phyloP scores from a whole-genome alignment of 768 basidiomycete genomes.

The Lyophyllum shimeji region DNA sequence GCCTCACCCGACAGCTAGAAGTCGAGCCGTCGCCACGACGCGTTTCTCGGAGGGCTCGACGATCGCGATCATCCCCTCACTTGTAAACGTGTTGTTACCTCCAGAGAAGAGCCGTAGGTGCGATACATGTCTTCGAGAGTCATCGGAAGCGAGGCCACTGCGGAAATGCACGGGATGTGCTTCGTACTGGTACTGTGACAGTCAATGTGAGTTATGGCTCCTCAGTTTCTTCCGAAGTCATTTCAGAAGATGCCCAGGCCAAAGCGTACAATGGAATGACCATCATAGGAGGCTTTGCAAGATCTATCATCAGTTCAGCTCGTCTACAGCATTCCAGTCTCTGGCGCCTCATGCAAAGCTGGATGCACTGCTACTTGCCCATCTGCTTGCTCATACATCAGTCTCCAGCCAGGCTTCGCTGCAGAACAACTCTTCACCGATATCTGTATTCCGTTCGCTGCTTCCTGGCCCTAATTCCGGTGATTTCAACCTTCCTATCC shows the following conservation, averaged over 20 bases:
- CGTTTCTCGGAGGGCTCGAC: conserved; percentile 43
- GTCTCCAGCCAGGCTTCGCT: conserved; percentile 14
- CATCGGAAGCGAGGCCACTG: conserved; percentile 32
- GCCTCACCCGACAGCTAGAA: conserved; percentile 47
- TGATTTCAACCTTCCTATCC: conserved; percentile 20
- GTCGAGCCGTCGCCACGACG: conserved; percentile 44
- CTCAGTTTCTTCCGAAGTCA: neutral
- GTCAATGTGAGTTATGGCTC: conserved; percentile 47
- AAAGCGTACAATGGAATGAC: conserved; percentile 62
- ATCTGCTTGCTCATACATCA: conserved; percentile 48
- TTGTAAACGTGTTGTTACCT: conserved; percentile 50
- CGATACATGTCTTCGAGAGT: conserved; percentile 55
- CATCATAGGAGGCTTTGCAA: conserved; percentile 76
- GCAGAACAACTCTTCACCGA: conserved; percentile 20
- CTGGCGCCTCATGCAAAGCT: conserved; percentile 54
- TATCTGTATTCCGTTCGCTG: conserved; percentile 41
- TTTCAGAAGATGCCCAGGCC: conserved; percentile 45
- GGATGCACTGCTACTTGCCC: conserved; percentile 65
- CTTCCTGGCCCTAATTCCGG: conserved; percentile 38
- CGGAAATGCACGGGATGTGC: conserved; percentile 66
- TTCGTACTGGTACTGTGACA: conserved; percentile 72
- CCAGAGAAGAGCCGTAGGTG: conserved; percentile 65
- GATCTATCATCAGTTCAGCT: conserved; percentile 42
- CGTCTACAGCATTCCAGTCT: conserved; percentile 45
- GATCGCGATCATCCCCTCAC: conserved; percentile 44